phyloP scores from a whole-genome alignment of 495 filamentous ascomycete species.

The Wilcoxina mikolae region DNA sequence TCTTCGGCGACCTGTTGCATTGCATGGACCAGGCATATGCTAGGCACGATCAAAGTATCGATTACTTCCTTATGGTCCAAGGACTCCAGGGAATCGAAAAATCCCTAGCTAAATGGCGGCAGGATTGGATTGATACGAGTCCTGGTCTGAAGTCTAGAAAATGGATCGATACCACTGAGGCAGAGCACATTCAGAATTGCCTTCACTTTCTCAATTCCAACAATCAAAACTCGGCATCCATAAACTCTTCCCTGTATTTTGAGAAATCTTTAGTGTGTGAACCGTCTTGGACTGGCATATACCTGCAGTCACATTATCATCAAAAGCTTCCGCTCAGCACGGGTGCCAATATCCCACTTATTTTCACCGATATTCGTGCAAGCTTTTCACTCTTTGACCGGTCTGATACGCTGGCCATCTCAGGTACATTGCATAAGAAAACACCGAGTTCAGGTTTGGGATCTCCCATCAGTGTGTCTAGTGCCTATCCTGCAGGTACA shows the following conservation, averaged over 20 bases:
- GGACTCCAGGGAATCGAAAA: constrained; percentile 16
- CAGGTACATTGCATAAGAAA: constrained; percentile 26
- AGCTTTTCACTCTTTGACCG: constrained; percentile 28
- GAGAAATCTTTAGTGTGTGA: constrained; percentile 28
- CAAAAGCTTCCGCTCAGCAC: constrained; percentile 28
- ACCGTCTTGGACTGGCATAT: constrained; percentile 25
- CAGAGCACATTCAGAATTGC: constrained; percentile 25
- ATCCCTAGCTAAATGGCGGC: constrained; percentile 21
- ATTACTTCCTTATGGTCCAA: constrained; percentile 25
- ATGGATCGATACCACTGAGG: constrained; percentile 9
- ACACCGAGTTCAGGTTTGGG: constrained; percentile 27
- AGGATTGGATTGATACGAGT: constrained; percentile 16
- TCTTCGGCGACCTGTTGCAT: constrained; percentile 29
- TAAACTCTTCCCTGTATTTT: constrained; percentile 22
- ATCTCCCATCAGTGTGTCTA: constrained; percentile 22
- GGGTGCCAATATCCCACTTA: constrained; percentile 27
- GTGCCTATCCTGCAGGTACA: constrained; percentile 12
- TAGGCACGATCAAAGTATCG: constrained; percentile 22
- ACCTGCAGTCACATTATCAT: constrained; percentile 28
- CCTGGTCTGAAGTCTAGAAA: neutral
- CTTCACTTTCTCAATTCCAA: constrained; percentile 22
- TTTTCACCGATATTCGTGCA: constrained; percentile 27
- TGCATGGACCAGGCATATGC: constrained; percentile 30
- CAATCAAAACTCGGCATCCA: constrained; percentile 25
- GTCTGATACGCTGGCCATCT: constrained; percentile 27